Evolutionary conservation across 495 filamentous ascomycete species (phyloP).

Genomic region (Tricharina praecox): DNA sequence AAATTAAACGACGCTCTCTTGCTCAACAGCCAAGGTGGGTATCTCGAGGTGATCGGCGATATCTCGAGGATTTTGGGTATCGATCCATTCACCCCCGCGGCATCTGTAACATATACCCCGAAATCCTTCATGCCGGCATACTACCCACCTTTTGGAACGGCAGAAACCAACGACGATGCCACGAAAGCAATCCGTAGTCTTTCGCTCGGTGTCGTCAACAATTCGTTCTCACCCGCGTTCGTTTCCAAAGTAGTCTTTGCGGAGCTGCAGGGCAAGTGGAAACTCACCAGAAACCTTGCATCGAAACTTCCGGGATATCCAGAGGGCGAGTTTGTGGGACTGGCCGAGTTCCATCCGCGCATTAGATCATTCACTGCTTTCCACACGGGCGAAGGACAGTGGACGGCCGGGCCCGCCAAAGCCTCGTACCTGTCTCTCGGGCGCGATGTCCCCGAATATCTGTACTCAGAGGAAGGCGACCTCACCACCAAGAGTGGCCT

Average conservation of each 20-base stretch:
- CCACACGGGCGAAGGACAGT: background rate
- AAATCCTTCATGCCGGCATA: conserved; percentile 21
- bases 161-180: background rate
- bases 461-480: conserved; percentile 48
- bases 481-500: conserved; percentile 33
- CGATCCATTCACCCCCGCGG: background rate
- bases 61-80: background rate
- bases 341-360: conserved; percentile 45
- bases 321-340: conserved; percentile 43
- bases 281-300: conserved; percentile 34
- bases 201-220: background rate
- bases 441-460: conserved; percentile 36
- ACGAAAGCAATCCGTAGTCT: background rate
- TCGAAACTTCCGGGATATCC: conserved; percentile 36
- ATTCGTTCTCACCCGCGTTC: background rate
- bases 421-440: conserved; percentile 1
- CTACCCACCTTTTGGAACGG: conserved; percentile 2
- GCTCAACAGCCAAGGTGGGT: background rate
- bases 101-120: background rate
- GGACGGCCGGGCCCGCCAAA: background rate
- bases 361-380: conserved; percentile 28
- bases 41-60: background rate
- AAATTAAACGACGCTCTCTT: conserved; percentile 1
- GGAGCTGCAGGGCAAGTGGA: conserved; percentile 59
- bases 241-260: conserved; percentile 51